Conservation (phyloP, 2,329 filamentous ascomycete genomes). For the Albophoma yamanashiensis region DNA sequence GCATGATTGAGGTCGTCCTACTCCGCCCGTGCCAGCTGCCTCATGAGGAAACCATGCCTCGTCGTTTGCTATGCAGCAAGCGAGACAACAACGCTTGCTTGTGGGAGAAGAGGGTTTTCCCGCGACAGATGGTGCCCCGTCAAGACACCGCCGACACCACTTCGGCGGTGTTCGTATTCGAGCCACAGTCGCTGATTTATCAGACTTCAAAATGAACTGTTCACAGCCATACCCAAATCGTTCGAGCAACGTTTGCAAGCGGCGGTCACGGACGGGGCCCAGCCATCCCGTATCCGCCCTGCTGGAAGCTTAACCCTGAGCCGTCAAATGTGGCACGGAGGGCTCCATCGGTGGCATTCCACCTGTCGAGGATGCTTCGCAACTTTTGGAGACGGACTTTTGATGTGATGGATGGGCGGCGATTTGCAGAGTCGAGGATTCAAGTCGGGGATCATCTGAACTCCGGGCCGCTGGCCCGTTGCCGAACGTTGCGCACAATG, state of each 20-base stretch:
- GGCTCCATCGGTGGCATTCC: background rate
- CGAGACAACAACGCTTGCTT: slow-evolving; percentile 2
- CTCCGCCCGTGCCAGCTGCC: background rate
- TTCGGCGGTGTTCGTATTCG: background rate
- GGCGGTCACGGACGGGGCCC: background rate
- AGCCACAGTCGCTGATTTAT: background rate
- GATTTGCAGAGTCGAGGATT: background rate
- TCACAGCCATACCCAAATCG: background rate
- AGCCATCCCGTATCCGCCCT: background rate
- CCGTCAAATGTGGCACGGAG: background rate
- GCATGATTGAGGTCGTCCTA: background rate
- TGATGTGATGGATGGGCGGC: background rate
- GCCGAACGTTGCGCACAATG: background rate
- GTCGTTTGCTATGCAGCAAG: background rate
- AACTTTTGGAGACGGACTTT: background rate
- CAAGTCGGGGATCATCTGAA: background rate
- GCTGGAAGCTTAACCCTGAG: background rate
- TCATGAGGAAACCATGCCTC: background rate
- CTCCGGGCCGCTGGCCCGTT: background rate
- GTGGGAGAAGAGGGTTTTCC: background rate
- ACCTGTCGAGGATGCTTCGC: background rate
- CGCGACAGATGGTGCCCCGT: background rate
- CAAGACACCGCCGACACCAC: background rate
- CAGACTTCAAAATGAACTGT: background rate
- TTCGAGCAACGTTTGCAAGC: background rate